Base-by-base conservation (phyloP, 768 basidiomycete species). In the Macrolepiota fuliginosa region DNA sequence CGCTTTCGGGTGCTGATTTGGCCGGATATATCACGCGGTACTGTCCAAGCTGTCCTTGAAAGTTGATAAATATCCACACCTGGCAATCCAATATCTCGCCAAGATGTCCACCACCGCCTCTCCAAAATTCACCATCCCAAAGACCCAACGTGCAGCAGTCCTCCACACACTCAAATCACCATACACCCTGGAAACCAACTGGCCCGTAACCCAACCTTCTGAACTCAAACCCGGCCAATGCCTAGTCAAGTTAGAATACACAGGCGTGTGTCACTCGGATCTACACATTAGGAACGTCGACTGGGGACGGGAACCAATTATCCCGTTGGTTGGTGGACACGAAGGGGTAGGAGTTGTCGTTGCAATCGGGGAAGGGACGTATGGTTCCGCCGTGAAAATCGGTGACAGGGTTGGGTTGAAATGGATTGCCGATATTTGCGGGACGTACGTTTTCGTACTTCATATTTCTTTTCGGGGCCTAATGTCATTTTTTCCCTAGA, bases 371-470 rank as follows among this genome's bases (percentile, higher is more conserved):
- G 78, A 81, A 10, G 75, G 87, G 69, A 89, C 90, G 0, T 64
- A 73, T 22, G 58, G 77, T 53, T 84, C 82, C 4, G 83, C 85
- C 0, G 82, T 94, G 64, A 85, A 88, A 69, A 63, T 92, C 40
- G 92, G 92, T 22, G 86, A 92, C 58, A 82, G 89, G 15, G 91
- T 94, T 51, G 92, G 92, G 6, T 84, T 94, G 75, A 94, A 94
- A 71, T 90, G 87, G 86, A 75, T 90, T 12, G 89, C 89, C 1
- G 79, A 86, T 66, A 85, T 83, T 55, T 78, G 52, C 40, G 73
- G 70, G 19, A 13, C 19, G 61, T n/a, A 10, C n/a, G 54, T 25
- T 47, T 58, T 2, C 32, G 49, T 40, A 15, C 15, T 13, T 40
- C 10, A 12, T 42, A 5, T 15, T 42, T 13, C 1, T 42, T 6